A percentile compares a stretch with the other conserved stretches of the same genome.
Evolutionary conservation across 176 grass and related monocot genomes (phyloP).

Genomic region (Paspalum vaginatum): DNA sequence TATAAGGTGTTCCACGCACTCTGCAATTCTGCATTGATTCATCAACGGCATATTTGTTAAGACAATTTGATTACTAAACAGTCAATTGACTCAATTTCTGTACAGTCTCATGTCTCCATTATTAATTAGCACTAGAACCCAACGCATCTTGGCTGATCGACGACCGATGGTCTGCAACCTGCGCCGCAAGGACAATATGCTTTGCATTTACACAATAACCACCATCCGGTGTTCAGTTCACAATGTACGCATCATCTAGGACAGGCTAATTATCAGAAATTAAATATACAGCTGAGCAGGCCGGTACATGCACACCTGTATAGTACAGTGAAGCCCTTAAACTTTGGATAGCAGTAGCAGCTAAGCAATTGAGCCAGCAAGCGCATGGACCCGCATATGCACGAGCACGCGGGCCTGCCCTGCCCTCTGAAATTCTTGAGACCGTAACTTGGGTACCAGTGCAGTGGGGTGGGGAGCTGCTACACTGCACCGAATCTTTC

Average conservation of each 20-base stretch:
- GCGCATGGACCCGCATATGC: conserved; percentile 14
- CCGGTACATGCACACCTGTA: neutral
- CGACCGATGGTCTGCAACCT: neutral
- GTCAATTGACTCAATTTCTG: neutral
- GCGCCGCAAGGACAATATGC: neutral
- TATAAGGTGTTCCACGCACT: too few species aligned
- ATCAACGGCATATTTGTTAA: too few species aligned
- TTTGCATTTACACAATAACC: neutral
- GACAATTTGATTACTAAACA: too few species aligned
- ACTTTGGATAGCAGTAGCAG: neutral
- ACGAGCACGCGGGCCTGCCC: neutral
- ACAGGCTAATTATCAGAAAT: conserved; percentile 9
- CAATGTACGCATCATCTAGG: conserved; percentile 4
- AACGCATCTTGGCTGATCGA: neutral
- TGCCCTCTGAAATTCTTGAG: conserved; percentile 31
- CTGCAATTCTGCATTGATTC: too few species aligned
- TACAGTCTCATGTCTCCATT: neutral
- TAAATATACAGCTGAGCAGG: neutral
- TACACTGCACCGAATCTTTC: conserved; percentile 36
- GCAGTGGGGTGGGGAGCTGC: neutral
- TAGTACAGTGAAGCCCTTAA: neutral
- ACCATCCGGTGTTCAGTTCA: neutral
- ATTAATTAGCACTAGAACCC: neutral
- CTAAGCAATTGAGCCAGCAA: neutral
- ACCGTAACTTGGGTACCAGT: neutral